phyloP scores from a whole-genome alignment of 495 filamentous ascomycete species.

The Paragyromitra xinjiangensis region DNA sequence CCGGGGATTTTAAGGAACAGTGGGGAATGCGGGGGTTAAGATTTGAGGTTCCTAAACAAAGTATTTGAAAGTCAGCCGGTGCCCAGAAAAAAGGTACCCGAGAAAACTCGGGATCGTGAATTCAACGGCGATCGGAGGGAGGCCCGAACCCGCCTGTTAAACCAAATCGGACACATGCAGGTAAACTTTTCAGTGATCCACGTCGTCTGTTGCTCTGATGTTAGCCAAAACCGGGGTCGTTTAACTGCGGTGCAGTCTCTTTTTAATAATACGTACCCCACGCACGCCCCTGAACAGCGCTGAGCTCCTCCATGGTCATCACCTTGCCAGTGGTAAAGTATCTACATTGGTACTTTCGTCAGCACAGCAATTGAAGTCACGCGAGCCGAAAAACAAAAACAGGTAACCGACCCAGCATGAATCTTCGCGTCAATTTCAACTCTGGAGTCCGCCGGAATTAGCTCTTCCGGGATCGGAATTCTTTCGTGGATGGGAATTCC shows the following conservation, averaged over 20 bases:
- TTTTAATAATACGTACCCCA: slow-evolving; percentile 71
- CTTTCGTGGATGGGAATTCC: slow-evolving; percentile 94
- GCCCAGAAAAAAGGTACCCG: slow-evolving; percentile 53
- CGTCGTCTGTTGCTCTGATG: slow-evolving; percentile 54
- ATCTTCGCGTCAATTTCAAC: slow-evolving; percentile 99
- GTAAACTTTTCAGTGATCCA: slow-evolving; percentile 58
- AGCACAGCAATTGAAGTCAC: slow-evolving; percentile 32
- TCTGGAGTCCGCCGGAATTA: slow-evolving; percentile 93
- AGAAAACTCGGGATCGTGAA: slow-evolving; percentile 49
- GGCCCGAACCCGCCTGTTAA: slow-evolving; percentile 50
- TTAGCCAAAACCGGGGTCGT: slow-evolving; percentile 48
- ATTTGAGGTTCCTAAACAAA: slow-evolving; percentile 48
- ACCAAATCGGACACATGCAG: slow-evolving; percentile 45
- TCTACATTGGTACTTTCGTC: slow-evolving; percentile 55
- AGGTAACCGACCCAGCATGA: slow-evolving; percentile 81
- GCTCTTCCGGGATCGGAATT: slow-evolving; percentile 89
- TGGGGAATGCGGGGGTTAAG: slow-evolving; percentile 40
- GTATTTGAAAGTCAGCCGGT: slow-evolving; percentile 50
- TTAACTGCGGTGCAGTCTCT: slow-evolving; percentile 26
- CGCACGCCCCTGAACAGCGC: slow-evolving; percentile 83
- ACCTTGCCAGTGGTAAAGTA: slow-evolving; percentile 90
- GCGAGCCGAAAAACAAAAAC: slow-evolving; percentile 41
- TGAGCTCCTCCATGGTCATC: slow-evolving; percentile 85
- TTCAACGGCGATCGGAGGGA: slow-evolving; percentile 43
- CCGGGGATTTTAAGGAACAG: slow-evolving; percentile 40